These are phyloP conservation scores for Peterozyma toletana DNA, from an alignment of 805 yeast genomes.

Conservation along the genomic window DNA sequence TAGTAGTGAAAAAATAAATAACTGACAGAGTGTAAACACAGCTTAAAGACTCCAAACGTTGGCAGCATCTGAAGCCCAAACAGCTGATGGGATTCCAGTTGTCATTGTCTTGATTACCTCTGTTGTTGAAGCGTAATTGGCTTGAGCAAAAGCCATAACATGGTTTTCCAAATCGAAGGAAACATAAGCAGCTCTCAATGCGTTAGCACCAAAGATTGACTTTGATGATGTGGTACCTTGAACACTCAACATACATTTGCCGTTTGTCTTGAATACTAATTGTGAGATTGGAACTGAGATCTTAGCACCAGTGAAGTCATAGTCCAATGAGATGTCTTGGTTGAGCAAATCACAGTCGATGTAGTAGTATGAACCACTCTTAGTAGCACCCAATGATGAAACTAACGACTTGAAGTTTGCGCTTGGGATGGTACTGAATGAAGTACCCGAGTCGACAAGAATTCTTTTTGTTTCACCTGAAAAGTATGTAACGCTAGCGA, in stretches of 20 bases:
- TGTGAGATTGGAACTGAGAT: conserved; percentile 3
- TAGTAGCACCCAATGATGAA: conserved; percentile 2
- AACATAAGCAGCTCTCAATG: conserved; percentile 52
- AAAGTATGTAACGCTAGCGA: not conserved
- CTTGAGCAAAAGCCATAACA: conserved; percentile 45
- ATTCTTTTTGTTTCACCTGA: not conserved
- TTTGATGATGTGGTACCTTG: not conserved
- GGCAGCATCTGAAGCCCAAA: conserved; percentile 13
- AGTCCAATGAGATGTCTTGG: not conserved
- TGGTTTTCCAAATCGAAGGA: conserved; percentile 53
- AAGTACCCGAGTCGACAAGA: conserved; percentile 8
- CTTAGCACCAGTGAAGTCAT: not conserved
- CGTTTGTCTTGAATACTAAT: conserved; percentile 6
- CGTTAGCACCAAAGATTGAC: conserved; percentile 51
- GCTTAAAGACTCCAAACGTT: not conserved
- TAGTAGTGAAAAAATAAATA: too few species aligned
- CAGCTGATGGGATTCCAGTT: conserved; percentile 22
- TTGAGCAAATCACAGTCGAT: conserved; percentile 3
- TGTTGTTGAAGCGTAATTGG: conserved; percentile 16
- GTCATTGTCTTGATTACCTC: conserved; percentile 25
- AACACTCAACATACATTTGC: conserved; percentile 3
- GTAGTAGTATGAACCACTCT: conserved; percentile 1
- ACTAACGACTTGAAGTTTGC: conserved; percentile 1
- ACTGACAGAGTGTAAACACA: too few species aligned
- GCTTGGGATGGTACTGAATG: conserved; percentile 1